Percentiles rank a stretch among this genome's conserved stretches.
Conservation (phyloP, 2,329 filamentous ascomycete species). For the Penicillium sp. region DNA sequence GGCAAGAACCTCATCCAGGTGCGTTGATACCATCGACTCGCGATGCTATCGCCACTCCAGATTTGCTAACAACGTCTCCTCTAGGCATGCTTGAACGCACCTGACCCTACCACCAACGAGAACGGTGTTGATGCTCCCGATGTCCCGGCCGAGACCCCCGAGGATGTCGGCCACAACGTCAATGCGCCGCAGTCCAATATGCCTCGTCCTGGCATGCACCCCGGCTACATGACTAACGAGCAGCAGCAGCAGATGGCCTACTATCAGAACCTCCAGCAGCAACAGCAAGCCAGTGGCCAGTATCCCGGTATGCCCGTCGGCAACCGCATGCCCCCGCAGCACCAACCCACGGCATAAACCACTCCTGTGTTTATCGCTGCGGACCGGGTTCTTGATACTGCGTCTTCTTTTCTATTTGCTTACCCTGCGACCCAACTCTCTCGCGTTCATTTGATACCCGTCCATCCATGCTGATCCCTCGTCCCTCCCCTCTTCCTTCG, state of each 20-base stretch:
- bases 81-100: conserved; percentile 96
- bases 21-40: conserved; percentile 37
- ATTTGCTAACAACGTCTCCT: conserved; percentile 18
- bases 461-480: conserved; percentile 31
- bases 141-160: conserved; percentile 78
- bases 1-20: conserved; percentile 99
- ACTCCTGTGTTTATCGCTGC: conserved; percentile 18
- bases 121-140: conserved; percentile 76
- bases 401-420: conserved; percentile 29
- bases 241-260: conserved; percentile 78
- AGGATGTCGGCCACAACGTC: conserved; percentile 79
- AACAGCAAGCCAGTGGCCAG: conserved; percentile 66
- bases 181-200: conserved; percentile 69
- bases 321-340: conserved; percentile 77
- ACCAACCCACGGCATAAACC: conserved; percentile 71
- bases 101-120: conserved; percentile 82
- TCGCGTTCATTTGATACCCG: conserved; percentile 42
- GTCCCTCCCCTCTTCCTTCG: conserved; percentile 11
- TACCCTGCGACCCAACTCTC: conserved; percentile 27
- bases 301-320: conserved; percentile 75
- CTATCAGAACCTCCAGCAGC: conserved; percentile 76
- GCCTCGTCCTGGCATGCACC: conserved; percentile 66
- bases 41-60: background rate
- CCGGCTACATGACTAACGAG: conserved; percentile 67
- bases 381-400: conserved; percentile 27